Percentiles rank a stretch among this genome's conserved stretches.
Evolutionary conservation across 75 land plant species (phyloP).

Genomic region (Adiantum capillusveneris): DNA sequence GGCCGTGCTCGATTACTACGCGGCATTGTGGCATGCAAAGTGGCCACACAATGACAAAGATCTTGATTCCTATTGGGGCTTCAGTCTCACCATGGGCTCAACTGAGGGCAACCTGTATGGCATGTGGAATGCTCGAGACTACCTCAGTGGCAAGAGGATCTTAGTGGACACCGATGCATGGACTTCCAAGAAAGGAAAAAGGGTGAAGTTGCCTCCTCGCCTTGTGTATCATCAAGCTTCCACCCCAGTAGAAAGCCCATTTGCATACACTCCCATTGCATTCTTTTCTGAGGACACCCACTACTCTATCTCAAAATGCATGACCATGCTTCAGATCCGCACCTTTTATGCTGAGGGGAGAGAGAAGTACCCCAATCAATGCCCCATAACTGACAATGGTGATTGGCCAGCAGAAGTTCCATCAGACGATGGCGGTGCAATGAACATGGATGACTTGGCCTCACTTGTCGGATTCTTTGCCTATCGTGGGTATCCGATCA

Average conservation of each 20-base stretch:
- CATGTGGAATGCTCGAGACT: conserved; percentile 15
- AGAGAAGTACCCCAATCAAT: conserved; percentile 7
- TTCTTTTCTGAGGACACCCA: conserved; percentile 13
- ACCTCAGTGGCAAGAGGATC: conserved; percentile 7
- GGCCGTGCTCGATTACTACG: conserved; percentile 13
- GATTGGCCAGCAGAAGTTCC: conserved; percentile 12
- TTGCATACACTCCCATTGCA: not conserved
- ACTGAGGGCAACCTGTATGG: conserved; percentile 13
- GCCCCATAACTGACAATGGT: conserved; percentile 2
- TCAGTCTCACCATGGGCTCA: conserved; percentile 11
- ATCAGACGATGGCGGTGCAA: conserved; percentile 4
- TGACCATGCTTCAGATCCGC: not conserved
- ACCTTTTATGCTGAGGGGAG: conserved; percentile 7
- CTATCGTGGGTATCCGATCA: conserved; percentile 4
- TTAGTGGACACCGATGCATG: not conserved
- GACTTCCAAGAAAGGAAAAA: not conserved
- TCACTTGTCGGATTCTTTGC: conserved; percentile 7
- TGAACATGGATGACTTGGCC: conserved; percentile 1
- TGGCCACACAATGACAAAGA: conserved; percentile 11
- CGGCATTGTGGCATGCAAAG: conserved; percentile 12
- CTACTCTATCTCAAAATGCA: conserved; percentile 9
- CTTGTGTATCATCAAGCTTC: not conserved
- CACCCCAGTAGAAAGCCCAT: not conserved
- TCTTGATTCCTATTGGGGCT: conserved; percentile 10
- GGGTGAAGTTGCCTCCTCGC: not conserved